phyloP scores from a whole-genome alignment of 2,329 filamentous ascomycete species.

The Madurella mycetomatis region DNA sequence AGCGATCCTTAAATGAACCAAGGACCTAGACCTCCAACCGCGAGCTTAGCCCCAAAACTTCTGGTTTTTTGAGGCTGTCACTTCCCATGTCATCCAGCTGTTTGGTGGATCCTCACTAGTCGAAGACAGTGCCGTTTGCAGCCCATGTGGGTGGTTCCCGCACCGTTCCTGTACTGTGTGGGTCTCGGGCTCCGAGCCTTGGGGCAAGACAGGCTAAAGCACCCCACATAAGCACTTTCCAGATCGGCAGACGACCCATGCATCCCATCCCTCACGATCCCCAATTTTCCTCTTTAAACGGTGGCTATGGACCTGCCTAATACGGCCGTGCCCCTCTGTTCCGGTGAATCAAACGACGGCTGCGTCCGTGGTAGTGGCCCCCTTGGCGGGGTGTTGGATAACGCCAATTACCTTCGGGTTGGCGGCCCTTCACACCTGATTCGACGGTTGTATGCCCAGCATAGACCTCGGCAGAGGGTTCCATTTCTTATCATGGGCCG shows the following conservation, averaged over 20 bases:
- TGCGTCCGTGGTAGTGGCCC: not conserved
- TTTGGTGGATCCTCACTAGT: not conserved
- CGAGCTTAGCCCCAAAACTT: too few species aligned
- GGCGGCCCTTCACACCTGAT: not conserved
- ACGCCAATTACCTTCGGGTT: not conserved
- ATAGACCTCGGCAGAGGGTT: slow-evolving; percentile 7
- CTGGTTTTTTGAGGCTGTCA: too few species aligned
- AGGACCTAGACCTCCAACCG: too few species aligned
- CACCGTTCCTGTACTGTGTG: too few species aligned
- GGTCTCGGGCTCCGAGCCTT: too few species aligned
- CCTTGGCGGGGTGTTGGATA: not conserved
- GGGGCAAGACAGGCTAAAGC: not conserved
- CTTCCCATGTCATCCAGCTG: not conserved
- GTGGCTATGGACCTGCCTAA: slow-evolving; percentile 26
- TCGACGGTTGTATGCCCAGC: slow-evolving; percentile 1
- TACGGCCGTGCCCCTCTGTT: slow-evolving; percentile 12
- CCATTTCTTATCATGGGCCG: slow-evolving; percentile 14
- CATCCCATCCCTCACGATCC: not conserved
- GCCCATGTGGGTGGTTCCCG: not conserved
- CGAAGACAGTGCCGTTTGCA: not conserved
- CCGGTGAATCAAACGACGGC: slow-evolving; percentile 22
- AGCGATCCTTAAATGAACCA: too few species aligned
- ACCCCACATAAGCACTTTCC: not conserved
- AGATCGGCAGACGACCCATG: slow-evolving; percentile 12
- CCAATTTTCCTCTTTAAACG: slow-evolving; percentile 10